phyloP scores from a whole-genome alignment of 495 filamentous ascomycete species.

The Aspergillus sparsus region DNA sequence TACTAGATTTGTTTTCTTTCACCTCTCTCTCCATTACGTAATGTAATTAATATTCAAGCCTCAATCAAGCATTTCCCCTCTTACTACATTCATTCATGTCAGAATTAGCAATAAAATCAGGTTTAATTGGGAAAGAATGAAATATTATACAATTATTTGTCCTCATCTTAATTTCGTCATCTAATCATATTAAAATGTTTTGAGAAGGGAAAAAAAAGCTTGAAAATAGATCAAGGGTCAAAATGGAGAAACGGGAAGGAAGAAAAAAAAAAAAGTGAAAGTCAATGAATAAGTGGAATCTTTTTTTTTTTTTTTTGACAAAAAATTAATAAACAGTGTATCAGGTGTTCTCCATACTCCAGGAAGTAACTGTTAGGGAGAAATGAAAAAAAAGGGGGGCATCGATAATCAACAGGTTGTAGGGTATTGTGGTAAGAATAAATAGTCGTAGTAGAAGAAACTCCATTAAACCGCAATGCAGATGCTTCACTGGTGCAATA shows the following conservation, averaged over 20 bases:
- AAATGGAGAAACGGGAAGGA: background rate
- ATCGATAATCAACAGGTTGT: background rate
- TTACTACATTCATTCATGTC: no score
- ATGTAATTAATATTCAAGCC: no score
- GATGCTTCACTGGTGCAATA: constrained; percentile 15
- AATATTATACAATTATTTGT: no score
- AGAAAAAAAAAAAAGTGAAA: background rate
- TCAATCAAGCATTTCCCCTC: no score
- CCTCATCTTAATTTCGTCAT: no score
- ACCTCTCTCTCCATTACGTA: background rate
- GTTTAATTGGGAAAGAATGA: no score
- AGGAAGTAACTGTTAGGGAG: background rate
- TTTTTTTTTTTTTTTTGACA: background rate
- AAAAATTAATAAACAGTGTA: background rate
- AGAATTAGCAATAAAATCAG: no score
- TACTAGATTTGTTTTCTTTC: background rate
- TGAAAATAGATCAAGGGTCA: background rate
- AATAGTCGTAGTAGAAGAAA: constrained; percentile 4
- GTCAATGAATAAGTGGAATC: background rate
- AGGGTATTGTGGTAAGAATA: background rate
- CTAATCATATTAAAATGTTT: no score
- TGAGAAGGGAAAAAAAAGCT: background rate
- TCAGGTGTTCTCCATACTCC: background rate
- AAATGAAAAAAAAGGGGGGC: background rate
- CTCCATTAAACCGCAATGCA: constrained; percentile 15